phyloP scores from a whole-genome alignment of 768 basidiomycete genomes.

The Mycena sanguinolenta region DNA sequence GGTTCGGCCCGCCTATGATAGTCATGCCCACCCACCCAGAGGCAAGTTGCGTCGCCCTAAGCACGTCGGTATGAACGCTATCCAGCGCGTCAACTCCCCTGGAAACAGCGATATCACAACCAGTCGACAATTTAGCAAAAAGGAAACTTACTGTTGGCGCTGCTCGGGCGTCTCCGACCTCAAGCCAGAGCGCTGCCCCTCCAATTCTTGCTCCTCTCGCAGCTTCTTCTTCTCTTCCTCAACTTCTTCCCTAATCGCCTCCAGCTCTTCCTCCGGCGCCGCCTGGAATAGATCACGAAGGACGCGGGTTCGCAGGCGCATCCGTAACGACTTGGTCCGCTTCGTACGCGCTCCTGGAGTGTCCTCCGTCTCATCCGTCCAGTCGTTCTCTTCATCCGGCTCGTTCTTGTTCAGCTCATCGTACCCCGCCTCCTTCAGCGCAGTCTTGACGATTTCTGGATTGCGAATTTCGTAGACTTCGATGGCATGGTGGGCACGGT shows the following conservation, averaged over 20 bases:
- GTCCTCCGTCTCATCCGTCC: not conserved
- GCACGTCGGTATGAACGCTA: not conserved
- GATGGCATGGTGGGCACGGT: not conserved
- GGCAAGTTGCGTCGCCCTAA: not conserved
- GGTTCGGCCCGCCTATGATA: conserved; percentile 7
- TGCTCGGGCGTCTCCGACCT: no score
- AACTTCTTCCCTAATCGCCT: not conserved
- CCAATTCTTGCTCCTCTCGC: not conserved
- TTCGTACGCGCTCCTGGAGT: not conserved
- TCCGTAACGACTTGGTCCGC: not conserved
- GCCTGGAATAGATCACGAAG: not conserved
- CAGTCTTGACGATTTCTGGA: not conserved
- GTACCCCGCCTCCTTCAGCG: not conserved
- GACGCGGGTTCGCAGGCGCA: not conserved
- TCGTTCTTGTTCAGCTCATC: no score
- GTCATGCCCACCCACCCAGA: conserved; percentile 4
- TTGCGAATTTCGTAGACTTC: not conserved
- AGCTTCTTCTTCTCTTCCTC: conserved; percentile 1
- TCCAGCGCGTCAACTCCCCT: conserved; percentile 12
- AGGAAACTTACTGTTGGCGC: no score
- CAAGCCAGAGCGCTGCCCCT: not conserved
- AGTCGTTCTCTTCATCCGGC: not conserved
- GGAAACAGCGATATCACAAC: no score
- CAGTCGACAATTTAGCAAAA: no score
- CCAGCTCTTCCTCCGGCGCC: not conserved